Evolutionary conservation across 1,139 yeast species (phyloP), one percentile per base, ranked within the genome.

Genomic region (Hyphopichia wangnamkhiaoensis): DNA sequence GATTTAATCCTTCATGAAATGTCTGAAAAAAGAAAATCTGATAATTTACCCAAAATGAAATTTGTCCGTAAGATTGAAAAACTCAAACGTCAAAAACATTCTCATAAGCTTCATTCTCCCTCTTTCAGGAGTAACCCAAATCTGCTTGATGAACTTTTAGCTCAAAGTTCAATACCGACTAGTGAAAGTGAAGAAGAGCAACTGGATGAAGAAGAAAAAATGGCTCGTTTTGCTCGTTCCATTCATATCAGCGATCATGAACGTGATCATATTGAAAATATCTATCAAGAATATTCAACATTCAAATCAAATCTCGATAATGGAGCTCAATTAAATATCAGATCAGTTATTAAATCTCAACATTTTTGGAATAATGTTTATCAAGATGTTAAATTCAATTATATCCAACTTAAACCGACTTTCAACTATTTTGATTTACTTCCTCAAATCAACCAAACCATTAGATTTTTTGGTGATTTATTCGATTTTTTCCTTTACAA

Each of bases 361-460:
- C 60, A 55, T 35, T 63, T 65, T 40, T 66, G 71, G 71, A 60
- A 63, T 43, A 52, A 56, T 37, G 54, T 65, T 24, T 64, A 63
- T 38, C 68, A 65, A 42, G 71, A 66, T 42, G 40, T 65, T 35
- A 63, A 59, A 40, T 53, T 50, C 34, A 61, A 56, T 27, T 49
- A 54, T 19, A 49, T 53, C 45, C 56, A 54, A 37, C 36, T 52
- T 44, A 46, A 52, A 15, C 40, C 47, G 3, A 42, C 38, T 6
- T 36, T 50, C 18, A 50, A 58, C 35, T 58, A 54, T 43, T 59
- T 56, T 42, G 65, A 59, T 14, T 42, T 53, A 32, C 48, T 69
- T 34, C 75, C 75, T 1, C 49, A 58, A n/a, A 47, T 62, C 27
- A 43, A 45, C 23, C 57, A 56, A 31, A 45, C 60, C 29, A 51